A percentile compares a stretch with the other conserved stretches of the same genome.
Conservation (phyloP, 257 asterid species). For the Solanum chilense region DNA sequence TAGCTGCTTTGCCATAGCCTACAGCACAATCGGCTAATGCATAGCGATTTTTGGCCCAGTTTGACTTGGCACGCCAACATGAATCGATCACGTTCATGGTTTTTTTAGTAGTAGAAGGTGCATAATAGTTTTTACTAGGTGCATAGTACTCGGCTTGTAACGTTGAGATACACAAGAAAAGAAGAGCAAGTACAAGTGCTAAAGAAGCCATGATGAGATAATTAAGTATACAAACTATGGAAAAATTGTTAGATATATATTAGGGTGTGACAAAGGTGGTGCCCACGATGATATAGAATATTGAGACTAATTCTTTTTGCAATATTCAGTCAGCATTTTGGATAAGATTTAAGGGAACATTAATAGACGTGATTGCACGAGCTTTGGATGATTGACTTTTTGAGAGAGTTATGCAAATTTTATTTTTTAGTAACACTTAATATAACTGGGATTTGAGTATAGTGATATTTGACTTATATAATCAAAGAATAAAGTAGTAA, state of each 20-base stretch:
- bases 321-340: not conserved
- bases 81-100: slow-evolving; percentile 54
- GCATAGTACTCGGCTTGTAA: slow-evolving; percentile 12
- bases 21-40: slow-evolving; percentile 62
- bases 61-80: slow-evolving; percentile 56
- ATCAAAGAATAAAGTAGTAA: not conserved
- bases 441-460: not conserved
- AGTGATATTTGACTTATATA: not conserved
- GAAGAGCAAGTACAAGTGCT: slow-evolving; percentile 16
- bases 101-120: not conserved
- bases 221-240: not conserved
- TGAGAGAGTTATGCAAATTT: not conserved
- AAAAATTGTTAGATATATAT: not conserved
- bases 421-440: not conserved
- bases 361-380: slow-evolving; percentile 60
- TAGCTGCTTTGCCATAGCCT: slow-evolving; percentile 59
- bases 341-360: slow-evolving; percentile 5
- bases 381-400: slow-evolving; percentile 16
- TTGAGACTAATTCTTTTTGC: slow-evolving; percentile 14
- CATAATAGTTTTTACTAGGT: not conserved
- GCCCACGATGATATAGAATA: slow-evolving; percentile 25
- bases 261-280: slow-evolving; percentile 22
- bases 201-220: slow-evolving; percentile 25
- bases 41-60: slow-evolving; percentile 57
- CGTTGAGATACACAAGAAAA: slow-evolving; percentile 8